Conservation (phyloP, 139 green algal genomes). For the Chlamydomonas schloesseri region DNA sequence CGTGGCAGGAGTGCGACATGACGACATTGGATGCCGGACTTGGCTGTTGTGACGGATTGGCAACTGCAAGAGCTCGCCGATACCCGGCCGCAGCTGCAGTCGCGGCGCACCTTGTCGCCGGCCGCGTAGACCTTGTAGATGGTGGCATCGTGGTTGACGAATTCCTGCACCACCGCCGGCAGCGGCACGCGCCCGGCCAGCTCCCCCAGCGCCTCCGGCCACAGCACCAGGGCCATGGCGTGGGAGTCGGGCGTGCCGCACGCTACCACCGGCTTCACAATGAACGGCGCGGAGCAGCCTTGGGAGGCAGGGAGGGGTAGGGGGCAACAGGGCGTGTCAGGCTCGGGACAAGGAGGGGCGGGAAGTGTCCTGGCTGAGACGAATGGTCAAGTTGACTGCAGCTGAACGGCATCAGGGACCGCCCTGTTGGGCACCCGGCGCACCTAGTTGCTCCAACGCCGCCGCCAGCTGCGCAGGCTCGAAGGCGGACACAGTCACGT, state of each 20-base stretch:
- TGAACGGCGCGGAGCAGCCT: constrained; percentile 68
- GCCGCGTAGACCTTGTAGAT: constrained; percentile 87
- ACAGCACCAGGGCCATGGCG: constrained; percentile 78
- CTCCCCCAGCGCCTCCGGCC: constrained; percentile 43
- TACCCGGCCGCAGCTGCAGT: too few species aligned
- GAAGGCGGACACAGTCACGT: constrained; percentile 8
- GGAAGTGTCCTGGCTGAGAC: too few species aligned
- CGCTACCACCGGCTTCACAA: constrained; percentile 80
- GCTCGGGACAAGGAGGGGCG: too few species aligned
- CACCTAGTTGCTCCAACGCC: background rate
- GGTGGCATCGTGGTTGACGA: constrained; percentile 81
- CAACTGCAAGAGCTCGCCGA: too few species aligned
- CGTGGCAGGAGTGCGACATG: background rate
- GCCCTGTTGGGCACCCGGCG: too few species aligned
- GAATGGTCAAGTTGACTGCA: too few species aligned
- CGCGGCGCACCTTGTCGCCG: constrained; percentile 60
- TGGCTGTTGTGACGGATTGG: too few species aligned
- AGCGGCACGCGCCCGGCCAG: constrained; percentile 50
- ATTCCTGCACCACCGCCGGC: constrained; percentile 82
- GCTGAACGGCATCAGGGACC: too few species aligned
- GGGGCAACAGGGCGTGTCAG: too few species aligned
- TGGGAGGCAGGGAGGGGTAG: background rate
- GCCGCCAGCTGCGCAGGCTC: background rate
- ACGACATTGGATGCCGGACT: background rate
- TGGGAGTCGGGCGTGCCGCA: constrained; percentile 80